Evolutionary conservation across 202 grass and related monocot genomes (phyloP).

Genomic region (Dendrocalamus latiflorus): DNA sequence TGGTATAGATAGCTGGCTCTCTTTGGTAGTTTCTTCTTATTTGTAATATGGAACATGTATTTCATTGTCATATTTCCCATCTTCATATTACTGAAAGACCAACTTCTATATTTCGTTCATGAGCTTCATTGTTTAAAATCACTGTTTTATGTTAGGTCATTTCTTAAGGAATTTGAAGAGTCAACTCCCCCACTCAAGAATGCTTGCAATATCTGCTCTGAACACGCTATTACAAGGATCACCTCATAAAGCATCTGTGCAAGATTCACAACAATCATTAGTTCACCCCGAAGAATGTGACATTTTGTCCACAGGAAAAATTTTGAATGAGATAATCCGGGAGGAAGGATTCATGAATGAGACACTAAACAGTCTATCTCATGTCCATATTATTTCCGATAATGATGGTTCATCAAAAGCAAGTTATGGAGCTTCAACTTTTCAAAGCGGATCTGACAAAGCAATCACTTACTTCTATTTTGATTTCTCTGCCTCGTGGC

Average conservation of each 20-base stretch:
- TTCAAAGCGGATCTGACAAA: conserved; percentile 81
- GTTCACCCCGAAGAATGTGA: conserved; percentile 35
- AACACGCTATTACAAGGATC: conserved; percentile 83
- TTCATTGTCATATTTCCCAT: neutral
- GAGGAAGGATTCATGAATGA: no score
- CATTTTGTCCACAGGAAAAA: conserved; percentile 34
- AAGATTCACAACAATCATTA: conserved; percentile 30
- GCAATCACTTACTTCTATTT: conserved; percentile 93
- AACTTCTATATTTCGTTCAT: neutral
- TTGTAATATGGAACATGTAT: neutral
- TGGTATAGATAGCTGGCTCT: no score
- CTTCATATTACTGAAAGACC: conserved; percentile 9
- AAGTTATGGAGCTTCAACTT: conserved; percentile 62
- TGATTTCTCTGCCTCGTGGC: conserved; percentile 92
- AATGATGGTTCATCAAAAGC: conserved; percentile 69
- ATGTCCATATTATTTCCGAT: conserved; percentile 84
- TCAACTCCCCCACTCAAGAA: conserved; percentile 94
- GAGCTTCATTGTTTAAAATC: conserved; percentile 1
- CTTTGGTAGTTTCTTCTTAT: no score
- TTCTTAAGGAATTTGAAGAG: conserved; percentile 92
- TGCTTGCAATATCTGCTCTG: conserved; percentile 94
- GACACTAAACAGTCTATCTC: conserved; percentile 70
- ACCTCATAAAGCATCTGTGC: conserved; percentile 38
- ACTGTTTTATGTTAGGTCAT: conserved; percentile 63
- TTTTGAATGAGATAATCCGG: conserved; percentile 68